A percentile compares a stretch with the other conserved stretches of the same genome.
These are phyloP conservation scores for Immersiporthe knoxdaviesiana DNA, from an alignment of 2,329 filamentous ascomycete genomes.

Conservation along the genomic window DNA sequence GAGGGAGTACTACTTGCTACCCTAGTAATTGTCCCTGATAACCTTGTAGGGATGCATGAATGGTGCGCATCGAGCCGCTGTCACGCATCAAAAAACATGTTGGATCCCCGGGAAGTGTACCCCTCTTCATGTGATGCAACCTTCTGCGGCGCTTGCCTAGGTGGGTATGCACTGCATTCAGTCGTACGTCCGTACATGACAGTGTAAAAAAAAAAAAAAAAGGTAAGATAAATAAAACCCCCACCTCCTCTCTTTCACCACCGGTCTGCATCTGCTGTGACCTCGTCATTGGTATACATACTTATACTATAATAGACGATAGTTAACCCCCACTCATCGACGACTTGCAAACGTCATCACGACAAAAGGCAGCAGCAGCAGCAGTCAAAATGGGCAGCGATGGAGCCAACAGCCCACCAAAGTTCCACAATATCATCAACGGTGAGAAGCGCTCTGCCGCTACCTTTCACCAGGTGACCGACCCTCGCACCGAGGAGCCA, in stretches of 20 bases:
- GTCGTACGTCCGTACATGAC: neutral
- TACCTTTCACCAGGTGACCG: constrained; percentile 43
- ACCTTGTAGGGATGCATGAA: neutral
- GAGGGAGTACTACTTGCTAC: neutral
- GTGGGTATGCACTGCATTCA: neutral
- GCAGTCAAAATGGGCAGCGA: constrained; percentile 24
- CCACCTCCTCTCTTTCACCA: neutral
- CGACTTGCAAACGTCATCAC: neutral
- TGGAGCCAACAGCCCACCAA: neutral
- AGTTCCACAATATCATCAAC: constrained; percentile 51
- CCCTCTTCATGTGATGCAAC: neutral
- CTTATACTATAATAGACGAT: neutral
- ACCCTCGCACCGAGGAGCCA: constrained; percentile 49
- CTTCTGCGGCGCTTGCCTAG: neutral
- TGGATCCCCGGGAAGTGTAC: neutral
- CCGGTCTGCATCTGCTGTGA: neutral
- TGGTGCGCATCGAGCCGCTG: neutral
- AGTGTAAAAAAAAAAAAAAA: neutral
- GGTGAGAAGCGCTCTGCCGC: constrained; percentile 43
- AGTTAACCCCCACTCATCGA: neutral
- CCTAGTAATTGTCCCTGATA: neutral
- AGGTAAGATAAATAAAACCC: neutral
- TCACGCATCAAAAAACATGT: neutral
- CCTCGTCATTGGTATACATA: neutral
- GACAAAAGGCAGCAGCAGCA: neutral